phyloP scores from a whole-genome alignment of 345 rosid species.

The Pugionium cornutum region DNA sequence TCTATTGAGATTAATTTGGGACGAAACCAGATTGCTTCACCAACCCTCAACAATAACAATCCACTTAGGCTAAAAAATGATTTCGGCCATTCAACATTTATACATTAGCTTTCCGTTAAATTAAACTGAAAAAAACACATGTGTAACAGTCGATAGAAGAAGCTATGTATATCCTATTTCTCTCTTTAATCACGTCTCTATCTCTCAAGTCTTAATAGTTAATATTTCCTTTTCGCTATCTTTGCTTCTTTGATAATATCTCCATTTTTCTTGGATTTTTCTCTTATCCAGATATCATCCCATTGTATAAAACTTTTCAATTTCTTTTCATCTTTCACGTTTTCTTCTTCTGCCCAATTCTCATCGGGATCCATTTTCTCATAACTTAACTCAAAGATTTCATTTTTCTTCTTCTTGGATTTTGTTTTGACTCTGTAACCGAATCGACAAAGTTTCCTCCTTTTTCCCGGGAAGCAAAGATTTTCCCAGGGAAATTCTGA shows the following conservation, averaged over 20 bases:
- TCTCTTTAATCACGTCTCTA: conserved; percentile 14
- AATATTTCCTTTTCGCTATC: conserved; percentile 7
- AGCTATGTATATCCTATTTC: conserved; percentile 12
- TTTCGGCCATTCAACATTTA: not conserved
- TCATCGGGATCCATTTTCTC: conserved; percentile 7
- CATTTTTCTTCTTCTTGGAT: conserved; percentile 1
- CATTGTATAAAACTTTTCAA: conserved; percentile 22
- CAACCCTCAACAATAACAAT: too few species aligned
- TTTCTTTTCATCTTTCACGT: conserved; percentile 21
- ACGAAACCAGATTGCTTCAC: too few species aligned
- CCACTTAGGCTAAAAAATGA: too few species aligned
- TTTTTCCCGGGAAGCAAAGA: conserved; percentile 10
- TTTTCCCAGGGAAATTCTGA: not conserved
- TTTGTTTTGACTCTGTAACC: conserved; percentile 8
- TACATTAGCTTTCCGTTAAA: not conserved
- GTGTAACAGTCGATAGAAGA: not conserved
- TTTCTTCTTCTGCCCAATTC: conserved; percentile 24
- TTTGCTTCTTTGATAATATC: conserved; percentile 21
- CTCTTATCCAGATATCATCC: conserved; percentile 27
- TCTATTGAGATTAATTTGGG: too few species aligned
- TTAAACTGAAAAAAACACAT: conserved; percentile 6
- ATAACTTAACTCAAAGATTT: not conserved
- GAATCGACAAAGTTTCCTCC: conserved; percentile 14
- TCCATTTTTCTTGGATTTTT: conserved; percentile 23
- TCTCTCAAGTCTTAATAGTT: conserved; percentile 22